These are phyloP conservation scores for Suillus hirtellus DNA, from an alignment of 768 basidiomycete species.

Conservation along the genomic window DNA sequence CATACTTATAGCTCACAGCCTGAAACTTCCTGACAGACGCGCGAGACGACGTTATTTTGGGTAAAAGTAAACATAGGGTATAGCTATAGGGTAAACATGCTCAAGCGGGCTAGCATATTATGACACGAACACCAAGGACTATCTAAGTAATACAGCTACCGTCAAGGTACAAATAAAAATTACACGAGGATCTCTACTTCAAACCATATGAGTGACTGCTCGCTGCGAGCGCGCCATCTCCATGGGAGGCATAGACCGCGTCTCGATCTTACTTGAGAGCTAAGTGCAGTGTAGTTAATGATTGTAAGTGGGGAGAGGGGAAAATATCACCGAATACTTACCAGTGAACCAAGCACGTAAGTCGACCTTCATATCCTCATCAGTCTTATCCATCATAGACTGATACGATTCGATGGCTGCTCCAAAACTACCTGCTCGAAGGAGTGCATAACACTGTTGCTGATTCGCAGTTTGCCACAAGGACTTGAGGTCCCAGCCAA, in stretches of 20 bases:
- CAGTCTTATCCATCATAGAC: background rate
- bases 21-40: no score
- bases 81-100: no score
- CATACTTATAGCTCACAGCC: no score
- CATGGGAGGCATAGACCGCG: background rate
- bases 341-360: background rate
- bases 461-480: background rate
- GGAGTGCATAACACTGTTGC: background rate
- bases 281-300: background rate
- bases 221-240: background rate
- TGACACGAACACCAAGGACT: background rate
- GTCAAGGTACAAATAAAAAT: background rate
- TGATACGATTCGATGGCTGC: background rate
- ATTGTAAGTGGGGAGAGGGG: background rate
- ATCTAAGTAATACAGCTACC: background rate
- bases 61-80: no score
- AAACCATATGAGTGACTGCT: background rate
- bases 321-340: background rate
- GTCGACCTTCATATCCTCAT: background rate
- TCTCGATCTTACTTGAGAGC: background rate
- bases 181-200: background rate
- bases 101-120: no score
- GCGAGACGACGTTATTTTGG: no score
- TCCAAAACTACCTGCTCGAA: background rate
- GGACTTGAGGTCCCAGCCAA: background rate